phyloP scores from a whole-genome alignment of 139 green algal species.

The Haematococcus lacustris region DNA sequence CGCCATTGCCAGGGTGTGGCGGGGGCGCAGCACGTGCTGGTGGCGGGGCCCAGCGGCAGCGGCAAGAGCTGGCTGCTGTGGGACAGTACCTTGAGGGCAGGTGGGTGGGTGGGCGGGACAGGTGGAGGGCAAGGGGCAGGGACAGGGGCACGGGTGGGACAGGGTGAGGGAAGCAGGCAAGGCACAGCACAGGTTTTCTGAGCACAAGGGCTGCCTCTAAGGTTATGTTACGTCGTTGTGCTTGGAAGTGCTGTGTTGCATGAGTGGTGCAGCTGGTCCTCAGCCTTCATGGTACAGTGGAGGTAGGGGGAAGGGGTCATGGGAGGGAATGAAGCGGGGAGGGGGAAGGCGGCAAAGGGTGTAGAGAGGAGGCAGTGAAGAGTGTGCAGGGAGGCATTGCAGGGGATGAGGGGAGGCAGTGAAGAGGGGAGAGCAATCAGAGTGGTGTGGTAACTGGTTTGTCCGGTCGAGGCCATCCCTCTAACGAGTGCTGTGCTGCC shows the following conservation, averaged over 20 bases:
- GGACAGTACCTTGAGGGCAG: conserved; percentile 36
- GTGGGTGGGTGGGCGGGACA: neutral
- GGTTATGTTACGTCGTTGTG: neutral
- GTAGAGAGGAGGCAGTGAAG: neutral
- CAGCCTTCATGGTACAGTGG: too few relatives aligned
- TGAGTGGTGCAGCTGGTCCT: neutral
- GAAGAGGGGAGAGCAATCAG: neutral
- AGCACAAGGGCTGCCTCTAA: neutral
- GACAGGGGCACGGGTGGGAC: too few relatives aligned
- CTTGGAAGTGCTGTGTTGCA: neutral
- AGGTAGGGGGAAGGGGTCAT: neutral
- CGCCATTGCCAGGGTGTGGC: conserved; percentile 29
- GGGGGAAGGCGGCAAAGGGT: neutral
- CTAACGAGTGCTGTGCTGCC: too few relatives aligned
- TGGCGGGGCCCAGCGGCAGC: conserved; percentile 29
- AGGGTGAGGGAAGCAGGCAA: neutral
- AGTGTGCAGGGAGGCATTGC: neutral
- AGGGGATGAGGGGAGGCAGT: neutral
- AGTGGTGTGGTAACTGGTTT: neutral
- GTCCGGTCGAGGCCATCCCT: neutral
- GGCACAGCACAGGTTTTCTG: neutral
- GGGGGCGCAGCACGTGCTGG: conserved; percentile 35
- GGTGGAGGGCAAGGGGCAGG: too few relatives aligned
- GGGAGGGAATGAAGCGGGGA: too few relatives aligned
- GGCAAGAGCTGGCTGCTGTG: conserved; percentile 52